Evolutionary conservation across 805 yeast species (phyloP), one percentile per base, ranked within the genome.

Genomic region (Clavispora asparagi): DNA sequence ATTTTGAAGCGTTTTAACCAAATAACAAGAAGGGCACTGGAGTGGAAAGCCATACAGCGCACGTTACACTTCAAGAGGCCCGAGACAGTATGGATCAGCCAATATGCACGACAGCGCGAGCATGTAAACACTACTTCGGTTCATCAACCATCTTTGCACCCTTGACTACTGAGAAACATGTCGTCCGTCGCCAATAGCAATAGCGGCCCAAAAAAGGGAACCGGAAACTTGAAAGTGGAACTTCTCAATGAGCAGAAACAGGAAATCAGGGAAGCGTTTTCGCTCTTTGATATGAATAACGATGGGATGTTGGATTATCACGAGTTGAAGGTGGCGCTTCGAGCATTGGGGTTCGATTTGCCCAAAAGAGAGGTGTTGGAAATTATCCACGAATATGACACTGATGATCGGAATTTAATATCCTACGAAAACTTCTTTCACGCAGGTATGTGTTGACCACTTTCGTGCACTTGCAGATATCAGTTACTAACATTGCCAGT

Each of bases 301-400:
- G 98, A 94, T 63, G 95, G 97, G 4, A 78, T 75, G 53, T 74
- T 94, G 43, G 97, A 94, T 58, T 92, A 87, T 63, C 98, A 94
- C 59, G 98, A 92, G 58, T 72, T 89, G 53, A 91, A 89, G 65
- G 96, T 90, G 16, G 97, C 99, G 0, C 81, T 94, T 71, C 71
- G 95, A 45, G 99, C 99, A 0, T 73, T 94, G 36, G 98, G 97
- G 26, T 92, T 94, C 60, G 96, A 88, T 42, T 76, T 87, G 56
- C 69, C 85, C 27, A 82, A 90, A 57, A 77, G 82, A 51, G 89
- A 86, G 46, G 86, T 92, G 3, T 73, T 85, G 51, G 82, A 82
- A 41, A 77, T 89, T 19, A 83, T 94, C 40, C 85, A 82, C 44
- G 91, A 85, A 59, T 91, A 87, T 59, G 94, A 87, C 62, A 74